Conservation (phyloP, 148 eudicot genomes). For the Rhododendron molle region DNA sequence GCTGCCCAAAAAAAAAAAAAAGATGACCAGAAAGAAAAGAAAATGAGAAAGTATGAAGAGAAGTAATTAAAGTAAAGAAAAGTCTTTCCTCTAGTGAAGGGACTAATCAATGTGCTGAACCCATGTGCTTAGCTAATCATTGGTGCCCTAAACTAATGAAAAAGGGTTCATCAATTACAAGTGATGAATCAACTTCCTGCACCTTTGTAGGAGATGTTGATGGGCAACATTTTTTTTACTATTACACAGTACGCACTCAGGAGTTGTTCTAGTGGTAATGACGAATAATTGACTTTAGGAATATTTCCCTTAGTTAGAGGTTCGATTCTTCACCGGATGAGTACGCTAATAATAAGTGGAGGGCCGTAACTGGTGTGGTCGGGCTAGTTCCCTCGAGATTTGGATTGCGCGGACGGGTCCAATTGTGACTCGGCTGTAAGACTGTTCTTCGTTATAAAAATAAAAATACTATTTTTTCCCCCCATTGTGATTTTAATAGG, state of each 20-base stretch:
- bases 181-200: background rate
- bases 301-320: too few species aligned
- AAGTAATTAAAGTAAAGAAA: background rate
- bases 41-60: background rate
- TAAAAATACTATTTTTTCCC: background rate
- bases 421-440: too few species aligned
- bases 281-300: too few species aligned
- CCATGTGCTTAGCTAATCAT: background rate
- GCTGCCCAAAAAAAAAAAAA: too few species aligned
- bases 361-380: too few species aligned
- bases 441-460: too few species aligned
- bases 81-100: background rate
- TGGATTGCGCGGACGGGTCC: too few species aligned
- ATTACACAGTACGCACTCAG: too few species aligned
- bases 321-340: too few species aligned
- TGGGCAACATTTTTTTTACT: background rate
- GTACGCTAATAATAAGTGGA: too few species aligned
- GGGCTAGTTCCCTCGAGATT: too few species aligned
- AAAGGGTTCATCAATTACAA: background rate
- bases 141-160: background rate
- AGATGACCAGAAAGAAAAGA: background rate
- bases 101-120: background rate
- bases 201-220: background rate
- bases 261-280: too few species aligned
- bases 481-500: background rate